These are phyloP conservation scores for Vaccinium myrtillus DNA, from an alignment of 148 eudicot genomes.

Conservation along the genomic window DNA sequence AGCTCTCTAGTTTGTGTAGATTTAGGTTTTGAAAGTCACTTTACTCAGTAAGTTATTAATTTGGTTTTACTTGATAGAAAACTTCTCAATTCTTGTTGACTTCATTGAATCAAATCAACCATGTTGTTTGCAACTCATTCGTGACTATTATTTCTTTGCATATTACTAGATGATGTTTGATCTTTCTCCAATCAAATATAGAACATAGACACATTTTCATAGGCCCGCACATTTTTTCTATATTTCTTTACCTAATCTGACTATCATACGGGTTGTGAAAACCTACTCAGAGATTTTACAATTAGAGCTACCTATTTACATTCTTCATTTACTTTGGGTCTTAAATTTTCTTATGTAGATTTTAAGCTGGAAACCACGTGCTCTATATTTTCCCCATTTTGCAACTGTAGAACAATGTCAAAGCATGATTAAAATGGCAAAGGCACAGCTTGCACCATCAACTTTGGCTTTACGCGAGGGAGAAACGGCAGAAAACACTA, in stretches of 20 bases:
- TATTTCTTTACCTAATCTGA: background rate
- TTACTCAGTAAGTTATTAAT: background rate
- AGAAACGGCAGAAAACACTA: conserved; percentile 68
- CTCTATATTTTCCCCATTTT: conserved; percentile 67
- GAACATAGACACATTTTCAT: background rate
- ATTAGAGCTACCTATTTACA: background rate
- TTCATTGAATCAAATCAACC: background rate
- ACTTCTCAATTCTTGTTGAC: background rate
- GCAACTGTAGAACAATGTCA: conserved; percentile 79
- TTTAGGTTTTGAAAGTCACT: background rate
- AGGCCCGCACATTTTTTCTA: background rate
- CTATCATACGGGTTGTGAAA: background rate
- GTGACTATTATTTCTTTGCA: background rate
- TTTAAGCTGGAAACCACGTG: conserved; percentile 86
- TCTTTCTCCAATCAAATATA: background rate
- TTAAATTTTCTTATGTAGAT: conserved; percentile 39
- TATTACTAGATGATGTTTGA: background rate
- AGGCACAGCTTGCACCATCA: conserved; percentile 59
- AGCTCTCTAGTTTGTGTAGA: background rate
- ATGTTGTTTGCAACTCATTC: background rate
- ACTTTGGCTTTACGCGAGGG: conserved; percentile 78
- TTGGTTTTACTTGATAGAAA: background rate
- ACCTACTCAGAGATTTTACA: background rate
- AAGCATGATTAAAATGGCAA: conserved; percentile 60
- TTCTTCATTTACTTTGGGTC: background rate